These are phyloP conservation scores for Capillidium heterosporum DNA, from an alignment of 371 early-diverging fungal genomes.

Conservation along the genomic window DNA sequence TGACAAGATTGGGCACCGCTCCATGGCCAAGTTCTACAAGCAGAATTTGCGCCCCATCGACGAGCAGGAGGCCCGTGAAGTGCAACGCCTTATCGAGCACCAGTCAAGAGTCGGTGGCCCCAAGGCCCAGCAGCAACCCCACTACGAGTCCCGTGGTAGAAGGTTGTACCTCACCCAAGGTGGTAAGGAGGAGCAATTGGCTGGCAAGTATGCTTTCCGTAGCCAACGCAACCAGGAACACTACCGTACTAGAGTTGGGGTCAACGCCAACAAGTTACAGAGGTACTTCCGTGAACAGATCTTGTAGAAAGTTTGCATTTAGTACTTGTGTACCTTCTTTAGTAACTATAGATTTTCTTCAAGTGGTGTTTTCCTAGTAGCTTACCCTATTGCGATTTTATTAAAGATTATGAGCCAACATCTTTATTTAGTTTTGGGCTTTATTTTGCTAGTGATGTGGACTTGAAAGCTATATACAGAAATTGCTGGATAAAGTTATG, in stretches of 20 bases:
- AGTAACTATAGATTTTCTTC: too few relatives aligned
- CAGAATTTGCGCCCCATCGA: slow-evolving; percentile 59
- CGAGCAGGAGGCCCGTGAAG: slow-evolving; percentile 12
- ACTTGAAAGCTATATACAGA: too few relatives aligned
- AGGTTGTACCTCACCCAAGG: slow-evolving; percentile 14
- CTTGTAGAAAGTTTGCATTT: slow-evolving; percentile 17
- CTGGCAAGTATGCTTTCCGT: slow-evolving; percentile 21
- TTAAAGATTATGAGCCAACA: too few relatives aligned
- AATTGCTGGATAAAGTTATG: too few relatives aligned
- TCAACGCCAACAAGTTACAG: slow-evolving; percentile 69
- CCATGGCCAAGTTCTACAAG: slow-evolving; percentile 61
- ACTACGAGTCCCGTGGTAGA: slow-evolving; percentile 8
- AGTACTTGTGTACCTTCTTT: not conserved
- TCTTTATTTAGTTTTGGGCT: too few relatives aligned
- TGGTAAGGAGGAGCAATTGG: slow-evolving; percentile 14
- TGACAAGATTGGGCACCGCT: slow-evolving; percentile 62
- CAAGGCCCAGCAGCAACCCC: not conserved
- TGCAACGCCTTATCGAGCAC: slow-evolving; percentile 1
- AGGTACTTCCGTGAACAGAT: slow-evolving; percentile 69
- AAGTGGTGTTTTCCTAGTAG: too few relatives aligned
- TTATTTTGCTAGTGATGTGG: too few relatives aligned
- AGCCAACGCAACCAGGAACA: slow-evolving; percentile 38
- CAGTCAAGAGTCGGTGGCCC: not conserved
- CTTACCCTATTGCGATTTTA: too few relatives aligned
- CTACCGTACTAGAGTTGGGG: slow-evolving; percentile 51